phyloP scores from a whole-genome alignment of 2,329 filamentous ascomycete species.

The Fusarium sp. region DNA sequence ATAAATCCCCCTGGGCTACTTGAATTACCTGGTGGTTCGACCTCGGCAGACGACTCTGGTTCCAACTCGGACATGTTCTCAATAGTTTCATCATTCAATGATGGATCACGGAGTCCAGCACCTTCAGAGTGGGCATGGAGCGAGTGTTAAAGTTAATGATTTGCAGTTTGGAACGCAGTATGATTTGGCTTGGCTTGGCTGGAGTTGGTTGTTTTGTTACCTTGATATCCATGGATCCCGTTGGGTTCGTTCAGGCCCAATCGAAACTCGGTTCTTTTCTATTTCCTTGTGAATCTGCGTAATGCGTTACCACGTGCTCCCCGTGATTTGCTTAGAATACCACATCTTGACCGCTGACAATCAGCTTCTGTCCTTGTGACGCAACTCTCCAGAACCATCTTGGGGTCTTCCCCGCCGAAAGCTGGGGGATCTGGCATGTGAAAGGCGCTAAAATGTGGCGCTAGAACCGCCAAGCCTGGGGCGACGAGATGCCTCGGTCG shows the following conservation, averaged over 20 bases:
- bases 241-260: background rate
- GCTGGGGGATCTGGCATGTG: constrained; percentile 48
- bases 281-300: constrained; percentile 31
- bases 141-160: background rate
- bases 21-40: constrained; percentile 18
- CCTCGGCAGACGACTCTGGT: constrained; percentile 29
- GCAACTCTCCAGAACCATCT: constrained; percentile 13
- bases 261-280: constrained; percentile 5
- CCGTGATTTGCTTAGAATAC: background rate
- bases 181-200: background rate
- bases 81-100: constrained; percentile 25
- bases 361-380: constrained; percentile 35
- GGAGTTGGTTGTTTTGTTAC: constrained; percentile 9
- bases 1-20: constrained; percentile 9
- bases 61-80: constrained; percentile 30
- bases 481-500: constrained; percentile 50
- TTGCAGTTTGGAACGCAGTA: background rate
- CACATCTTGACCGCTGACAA: constrained; percentile 10
- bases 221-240: background rate
- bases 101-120: constrained; percentile 24
- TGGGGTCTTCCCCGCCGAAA: constrained; percentile 38
- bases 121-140: constrained; percentile 17
- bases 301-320: constrained; percentile 24
- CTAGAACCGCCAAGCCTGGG: constrained; percentile 40
- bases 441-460: constrained; percentile 44